phyloP scores from a whole-genome alignment of 495 filamentous ascomycete species.

The Echria macrotheca region DNA sequence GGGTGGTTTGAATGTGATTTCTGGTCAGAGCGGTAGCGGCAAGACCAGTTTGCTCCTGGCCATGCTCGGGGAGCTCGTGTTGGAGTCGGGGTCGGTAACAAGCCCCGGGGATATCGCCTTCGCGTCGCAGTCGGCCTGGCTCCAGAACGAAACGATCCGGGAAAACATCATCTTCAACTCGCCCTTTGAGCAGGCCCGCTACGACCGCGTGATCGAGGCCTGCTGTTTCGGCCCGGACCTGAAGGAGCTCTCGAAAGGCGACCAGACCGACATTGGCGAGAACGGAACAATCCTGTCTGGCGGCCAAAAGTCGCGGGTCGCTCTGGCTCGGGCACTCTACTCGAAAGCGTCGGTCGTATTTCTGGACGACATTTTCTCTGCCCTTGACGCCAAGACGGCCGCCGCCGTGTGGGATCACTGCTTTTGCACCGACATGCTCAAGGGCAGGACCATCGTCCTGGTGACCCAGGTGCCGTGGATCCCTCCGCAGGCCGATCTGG shows the following conservation, averaged over 20 bases:
- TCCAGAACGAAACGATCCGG: conserved; percentile 50
- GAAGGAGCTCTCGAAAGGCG: conserved; percentile 35
- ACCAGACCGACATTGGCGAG: conserved; percentile 61
- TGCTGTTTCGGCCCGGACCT: conserved; percentile 61
- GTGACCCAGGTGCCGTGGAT: conserved; percentile 41
- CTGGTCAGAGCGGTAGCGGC: conserved; percentile 53
- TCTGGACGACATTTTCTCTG: conserved; percentile 67
- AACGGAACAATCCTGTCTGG: conserved; percentile 63
- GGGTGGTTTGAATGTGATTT: conserved; percentile 47
- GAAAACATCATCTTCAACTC: conserved; percentile 55
- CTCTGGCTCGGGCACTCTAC: conserved; percentile 65
- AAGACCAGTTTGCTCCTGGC: conserved; percentile 60
- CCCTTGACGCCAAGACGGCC: conserved; percentile 49
- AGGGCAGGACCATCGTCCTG: conserved; percentile 31
- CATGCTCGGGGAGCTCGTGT: conserved; percentile 56
- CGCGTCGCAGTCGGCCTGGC: conserved; percentile 52
- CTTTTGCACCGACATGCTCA: conserved; percentile 46
- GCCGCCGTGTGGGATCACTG: conserved; percentile 44
- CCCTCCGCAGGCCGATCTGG: conserved; percentile 41
- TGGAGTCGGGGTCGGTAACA: conserved; percentile 37
- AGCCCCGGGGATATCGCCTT: conserved; percentile 48
- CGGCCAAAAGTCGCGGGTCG: conserved; percentile 65
- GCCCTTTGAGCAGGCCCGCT: conserved; percentile 42
- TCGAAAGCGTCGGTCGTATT: conserved; percentile 57
- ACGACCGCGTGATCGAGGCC: conserved; percentile 55